phyloP scores from a whole-genome alignment of 2,329 filamentous ascomycete genomes.

The Penicillium sp. region DNA sequence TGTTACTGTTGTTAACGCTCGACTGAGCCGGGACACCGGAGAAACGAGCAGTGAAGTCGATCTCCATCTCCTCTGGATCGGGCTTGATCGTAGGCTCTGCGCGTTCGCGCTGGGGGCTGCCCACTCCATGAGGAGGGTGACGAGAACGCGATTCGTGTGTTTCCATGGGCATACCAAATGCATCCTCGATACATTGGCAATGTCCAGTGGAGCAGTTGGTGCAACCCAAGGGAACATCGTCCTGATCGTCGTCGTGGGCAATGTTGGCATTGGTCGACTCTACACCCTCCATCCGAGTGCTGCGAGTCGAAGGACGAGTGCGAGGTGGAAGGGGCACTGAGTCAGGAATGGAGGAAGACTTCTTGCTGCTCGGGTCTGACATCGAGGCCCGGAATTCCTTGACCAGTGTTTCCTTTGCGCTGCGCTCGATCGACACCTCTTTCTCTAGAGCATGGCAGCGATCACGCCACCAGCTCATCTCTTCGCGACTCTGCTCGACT shows the following conservation, averaged over 20 bases:
- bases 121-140: constrained; percentile 30
- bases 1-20: constrained; percentile 9
- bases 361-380: constrained; percentile 16
- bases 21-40: constrained; percentile 37
- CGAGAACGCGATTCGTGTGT: constrained; percentile 37
- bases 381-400: constrained; percentile 38
- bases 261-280: constrained; percentile 11
- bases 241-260: constrained; percentile 19
- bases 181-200: constrained; percentile 58
- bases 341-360: constrained; percentile 28
- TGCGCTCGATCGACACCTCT: constrained; percentile 48
- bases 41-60: constrained; percentile 67
- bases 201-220: constrained; percentile 58
- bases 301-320: constrained; percentile 14
- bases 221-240: constrained; percentile 53
- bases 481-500: constrained; percentile 58
- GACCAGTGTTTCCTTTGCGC: constrained; percentile 40
- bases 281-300: constrained; percentile 19
- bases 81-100: constrained; percentile 45
- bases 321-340: constrained; percentile 39
- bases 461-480: constrained; percentile 43
- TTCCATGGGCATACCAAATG: constrained; percentile 45
- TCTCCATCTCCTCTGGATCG: constrained; percentile 54
- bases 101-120: constrained; percentile 50
- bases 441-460: constrained; percentile 59